Conservation (phyloP, 169 alveolate genomes). For the Plasmodium billcollinsi region DNA sequence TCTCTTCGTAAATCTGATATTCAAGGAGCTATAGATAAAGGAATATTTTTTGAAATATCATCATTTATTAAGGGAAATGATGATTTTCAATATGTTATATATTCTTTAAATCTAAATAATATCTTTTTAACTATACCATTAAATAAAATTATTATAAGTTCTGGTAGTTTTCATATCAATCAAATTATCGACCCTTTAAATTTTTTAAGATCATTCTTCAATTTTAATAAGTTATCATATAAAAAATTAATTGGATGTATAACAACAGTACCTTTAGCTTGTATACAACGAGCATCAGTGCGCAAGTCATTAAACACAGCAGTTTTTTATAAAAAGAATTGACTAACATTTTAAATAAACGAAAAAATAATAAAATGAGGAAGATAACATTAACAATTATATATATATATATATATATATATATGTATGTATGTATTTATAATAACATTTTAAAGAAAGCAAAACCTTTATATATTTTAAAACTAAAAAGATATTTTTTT, state of each 20-base stretch:
- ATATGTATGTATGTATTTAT: no score
- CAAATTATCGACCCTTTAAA: constrained; percentile 48
- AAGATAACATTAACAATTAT: no score
- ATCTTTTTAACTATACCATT: constrained; percentile 19
- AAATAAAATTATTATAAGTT: constrained; percentile 37
- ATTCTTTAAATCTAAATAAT: constrained; percentile 20
- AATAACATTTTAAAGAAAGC: not conserved
- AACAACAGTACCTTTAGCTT: constrained; percentile 48
- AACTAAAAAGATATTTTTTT: no score
- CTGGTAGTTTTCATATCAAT: constrained; percentile 16
- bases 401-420: no score
- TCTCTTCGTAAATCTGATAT: constrained; percentile 45
- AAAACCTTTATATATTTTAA: no score
- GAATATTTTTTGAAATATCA: constrained; percentile 62
- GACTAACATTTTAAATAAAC: not conserved
- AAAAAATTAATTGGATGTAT: constrained; percentile 38
- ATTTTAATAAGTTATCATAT: constrained; percentile 46
- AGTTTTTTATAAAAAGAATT: constrained; percentile 12
- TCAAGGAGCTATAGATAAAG: constrained; percentile 44
- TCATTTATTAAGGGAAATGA: constrained; percentile 16
- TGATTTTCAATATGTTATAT: constrained; percentile 14
- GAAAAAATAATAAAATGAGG: not conserved
- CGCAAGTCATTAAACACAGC: constrained; percentile 53
- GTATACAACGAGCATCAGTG: constrained; percentile 75
- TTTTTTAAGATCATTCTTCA: constrained; percentile 45